Base-by-base conservation (phyloP, 1,284 basidiomycete species). In the Malassezia slooffiae region DNA sequence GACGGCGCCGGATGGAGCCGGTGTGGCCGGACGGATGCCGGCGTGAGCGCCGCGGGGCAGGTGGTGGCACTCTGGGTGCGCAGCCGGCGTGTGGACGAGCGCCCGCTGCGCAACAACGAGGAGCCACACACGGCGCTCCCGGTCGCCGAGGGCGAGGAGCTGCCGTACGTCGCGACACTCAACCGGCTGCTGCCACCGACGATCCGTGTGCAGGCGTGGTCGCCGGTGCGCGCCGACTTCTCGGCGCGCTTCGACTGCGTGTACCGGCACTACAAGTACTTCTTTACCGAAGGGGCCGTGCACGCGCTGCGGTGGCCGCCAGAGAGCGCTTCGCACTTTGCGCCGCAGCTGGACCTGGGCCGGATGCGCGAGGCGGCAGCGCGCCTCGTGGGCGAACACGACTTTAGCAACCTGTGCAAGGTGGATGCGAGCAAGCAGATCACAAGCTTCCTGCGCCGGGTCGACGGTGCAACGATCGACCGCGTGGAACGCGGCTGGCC, bases 211-310 rank as follows among this genome's bases (percentile, higher is more conserved):
- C 76, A 90, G 40, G 89, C 85, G 3, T 99, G 91, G 91, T 88
- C 89, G 3, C 87, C 90, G 9, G 81, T 96, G n/a, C 68, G 77
- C 0, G 65, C 76, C 5, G 69, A 73, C 26, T 97, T 97, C 70
- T 88, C 88, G 28, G 80, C 90, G 2, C 80, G 91, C 2, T 91
- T 86, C 73, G 83, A 81, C 17, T 96, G 90, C 73, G 74, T 73
- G 44, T 81, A 79, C 61, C 75, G 91, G 26, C 91, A 97, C 70
- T 99, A 97, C 79, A 95, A 95, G 70, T 99, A 97, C 72, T 91
- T 95, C 70, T 97, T 69, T 53, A 50, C 57, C 13, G 36, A 45
- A 9, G 66, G 66, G 4, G 53, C 59, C 3, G 60, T 64, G 0
- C 6, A 23, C 1, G 7, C 46, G 15, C 49, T 67, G 20, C 50